Evolutionary conservation across 352 stramenopile species (phyloP).

Genomic region (Pythium myriotylum): DNA sequence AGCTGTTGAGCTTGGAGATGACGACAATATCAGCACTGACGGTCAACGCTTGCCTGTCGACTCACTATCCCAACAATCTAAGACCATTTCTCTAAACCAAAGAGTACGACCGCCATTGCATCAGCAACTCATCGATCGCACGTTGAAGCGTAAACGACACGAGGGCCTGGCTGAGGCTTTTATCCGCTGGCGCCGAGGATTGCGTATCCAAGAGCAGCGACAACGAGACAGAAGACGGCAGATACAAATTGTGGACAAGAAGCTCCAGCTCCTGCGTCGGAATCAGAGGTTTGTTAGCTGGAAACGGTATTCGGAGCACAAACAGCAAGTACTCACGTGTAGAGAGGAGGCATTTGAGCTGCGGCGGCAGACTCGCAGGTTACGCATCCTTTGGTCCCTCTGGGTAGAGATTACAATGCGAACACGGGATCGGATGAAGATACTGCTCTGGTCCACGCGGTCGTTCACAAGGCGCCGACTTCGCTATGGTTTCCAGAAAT

Average conservation of each 20-base stretch:
- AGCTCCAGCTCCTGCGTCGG: slow-evolving; percentile 34
- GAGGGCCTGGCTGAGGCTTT: slow-evolving; percentile 46
- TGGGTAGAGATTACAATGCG: slow-evolving; percentile 17
- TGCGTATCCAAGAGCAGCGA: slow-evolving; percentile 53
- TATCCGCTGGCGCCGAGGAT: slow-evolving; percentile 52
- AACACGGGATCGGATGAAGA: neutral
- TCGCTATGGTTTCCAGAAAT: slow-evolving; percentile 8
- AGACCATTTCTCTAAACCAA: too few species aligned
- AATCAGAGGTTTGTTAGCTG: slow-evolving; percentile 44
- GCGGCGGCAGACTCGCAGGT: slow-evolving; percentile 22
- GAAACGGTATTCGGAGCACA: slow-evolving; percentile 26
- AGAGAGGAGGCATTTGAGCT: slow-evolving; percentile 48
- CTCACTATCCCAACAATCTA: too few species aligned
- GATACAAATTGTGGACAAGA: slow-evolving; percentile 18
- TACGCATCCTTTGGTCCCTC: slow-evolving; percentile 31
- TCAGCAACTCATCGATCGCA: slow-evolving; percentile 64
- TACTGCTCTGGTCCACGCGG: neutral
- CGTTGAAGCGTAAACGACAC: slow-evolving; percentile 41
- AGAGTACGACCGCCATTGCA: slow-evolving; percentile 37
- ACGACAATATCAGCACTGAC: too few species aligned
- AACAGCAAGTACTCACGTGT: slow-evolving; percentile 16
- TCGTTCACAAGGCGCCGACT: neutral
- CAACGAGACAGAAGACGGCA: slow-evolving; percentile 38
- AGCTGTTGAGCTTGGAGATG: neutral
- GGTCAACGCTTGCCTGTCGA: too few species aligned